Conservation (phyloP, 495 filamentous ascomycete genomes). For the Annulohypoxylon stygium region DNA sequence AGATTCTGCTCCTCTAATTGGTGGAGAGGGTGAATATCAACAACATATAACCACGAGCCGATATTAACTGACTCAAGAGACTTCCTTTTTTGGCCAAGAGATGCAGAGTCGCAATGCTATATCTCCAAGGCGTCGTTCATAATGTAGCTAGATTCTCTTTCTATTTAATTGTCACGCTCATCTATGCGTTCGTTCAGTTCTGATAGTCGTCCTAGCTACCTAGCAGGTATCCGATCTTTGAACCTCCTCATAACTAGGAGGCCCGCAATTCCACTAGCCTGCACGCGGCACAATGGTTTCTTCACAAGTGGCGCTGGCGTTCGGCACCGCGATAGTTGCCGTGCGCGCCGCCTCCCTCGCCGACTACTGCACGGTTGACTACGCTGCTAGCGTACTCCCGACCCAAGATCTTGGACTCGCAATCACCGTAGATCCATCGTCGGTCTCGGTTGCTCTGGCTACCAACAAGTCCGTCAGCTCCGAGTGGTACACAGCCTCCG, state of each 20-base stretch:
- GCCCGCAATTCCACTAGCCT: not conserved
- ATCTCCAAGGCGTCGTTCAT: not conserved
- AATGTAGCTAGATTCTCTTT: not conserved
- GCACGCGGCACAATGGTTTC: conserved; percentile 1
- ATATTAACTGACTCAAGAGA: conserved; percentile 2
- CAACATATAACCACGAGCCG: not conserved
- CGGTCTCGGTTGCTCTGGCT: conserved; percentile 48
- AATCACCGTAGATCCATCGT: conserved; percentile 53
- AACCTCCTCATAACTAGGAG: not conserved
- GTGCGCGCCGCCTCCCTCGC: conserved; percentile 35
- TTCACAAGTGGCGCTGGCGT: not conserved
- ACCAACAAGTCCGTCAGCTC: conserved; percentile 51
- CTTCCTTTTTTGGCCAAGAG: not conserved
- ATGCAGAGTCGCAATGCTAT: not conserved
- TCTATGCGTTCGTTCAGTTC: too few relatives aligned
- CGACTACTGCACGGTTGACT: conserved; percentile 52
- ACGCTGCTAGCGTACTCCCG: conserved; percentile 50
- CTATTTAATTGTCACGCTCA: conserved; percentile 1
- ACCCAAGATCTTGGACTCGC: conserved; percentile 48
- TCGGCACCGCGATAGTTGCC: conserved; percentile 11
- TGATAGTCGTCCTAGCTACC: not conserved
- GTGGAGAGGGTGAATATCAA: not conserved
- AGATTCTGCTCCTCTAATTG: not conserved
- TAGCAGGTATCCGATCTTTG: not conserved
- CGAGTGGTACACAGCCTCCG: conserved; percentile 41